A percentile compares a stretch with the other conserved stretches of the same genome.
Conservation (phyloP, 1,284 basidiomycete genomes). For the Irpex sp. region DNA sequence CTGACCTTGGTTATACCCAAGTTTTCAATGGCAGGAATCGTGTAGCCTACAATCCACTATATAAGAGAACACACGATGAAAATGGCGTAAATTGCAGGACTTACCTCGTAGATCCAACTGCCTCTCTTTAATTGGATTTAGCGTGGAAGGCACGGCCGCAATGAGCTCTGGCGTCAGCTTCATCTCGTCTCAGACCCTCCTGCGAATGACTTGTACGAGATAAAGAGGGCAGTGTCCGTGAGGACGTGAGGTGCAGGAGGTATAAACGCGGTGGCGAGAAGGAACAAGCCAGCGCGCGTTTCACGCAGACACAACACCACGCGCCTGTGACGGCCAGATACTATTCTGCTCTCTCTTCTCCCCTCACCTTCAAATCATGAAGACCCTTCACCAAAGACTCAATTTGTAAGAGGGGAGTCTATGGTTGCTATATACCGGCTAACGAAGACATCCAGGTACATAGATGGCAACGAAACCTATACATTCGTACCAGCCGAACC, state of each 20-base stretch:
- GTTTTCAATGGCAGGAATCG: slow-evolving; percentile 99
- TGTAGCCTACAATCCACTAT: slow-evolving; percentile 67
- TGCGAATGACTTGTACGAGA: slow-evolving; percentile 5
- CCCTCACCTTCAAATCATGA: slow-evolving; percentile 45
- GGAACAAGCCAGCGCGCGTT: slow-evolving; percentile 14
- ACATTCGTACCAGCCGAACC: slow-evolving; percentile 70
- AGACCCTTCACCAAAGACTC: slow-evolving; percentile 64
- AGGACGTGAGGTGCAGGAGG: slow-evolving; percentile 1
- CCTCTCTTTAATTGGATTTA: slow-evolving; percentile 92
- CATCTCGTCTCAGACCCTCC: slow-evolving; percentile 42
- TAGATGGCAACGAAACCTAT: slow-evolving; percentile 68
- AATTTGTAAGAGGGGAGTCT: slow-evolving; percentile 46
- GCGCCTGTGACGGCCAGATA: slow-evolving; percentile 4
- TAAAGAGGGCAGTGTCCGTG: slow-evolving; percentile 5
- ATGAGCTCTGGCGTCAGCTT: slow-evolving; percentile 94
- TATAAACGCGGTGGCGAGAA: slow-evolving; percentile 9
- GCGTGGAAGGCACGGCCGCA: slow-evolving; percentile 68
- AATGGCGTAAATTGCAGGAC: slow-evolving; percentile 24
- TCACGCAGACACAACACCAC: slow-evolving; percentile 11
- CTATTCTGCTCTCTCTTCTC: slow-evolving; percentile 19
- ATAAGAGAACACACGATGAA: slow-evolving; percentile 20
- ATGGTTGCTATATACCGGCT: slow-evolving; percentile 14
- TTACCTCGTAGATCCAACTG: slow-evolving; percentile 92
- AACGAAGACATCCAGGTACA: slow-evolving; percentile 43
- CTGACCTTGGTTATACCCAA: slow-evolving; percentile 91